These are phyloP conservation scores for Citrus mangshanensis DNA, from an alignment of 345 rosid genomes.

Conservation along the genomic window DNA sequence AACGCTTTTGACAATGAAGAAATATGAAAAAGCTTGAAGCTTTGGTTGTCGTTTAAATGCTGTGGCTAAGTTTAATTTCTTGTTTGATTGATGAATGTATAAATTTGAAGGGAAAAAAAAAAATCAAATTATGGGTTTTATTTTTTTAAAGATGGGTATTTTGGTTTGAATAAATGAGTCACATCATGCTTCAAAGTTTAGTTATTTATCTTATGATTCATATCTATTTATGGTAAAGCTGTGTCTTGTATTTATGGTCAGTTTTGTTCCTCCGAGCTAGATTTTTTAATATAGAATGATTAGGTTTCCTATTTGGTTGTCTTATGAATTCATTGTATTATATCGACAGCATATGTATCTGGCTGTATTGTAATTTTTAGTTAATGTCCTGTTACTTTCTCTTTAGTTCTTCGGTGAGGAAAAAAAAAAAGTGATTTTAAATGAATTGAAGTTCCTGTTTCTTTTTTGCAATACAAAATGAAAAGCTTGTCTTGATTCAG, in stretches of 20 bases:
- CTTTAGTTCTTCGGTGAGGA: background rate
- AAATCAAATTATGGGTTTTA: background rate
- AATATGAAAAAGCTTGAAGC: background rate
- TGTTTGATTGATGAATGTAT: background rate
- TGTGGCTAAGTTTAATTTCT: background rate
- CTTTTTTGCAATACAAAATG: background rate
- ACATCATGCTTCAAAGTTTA: background rate
- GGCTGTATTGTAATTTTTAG: background rate
- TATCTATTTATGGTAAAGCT: slow-evolving; percentile 16
- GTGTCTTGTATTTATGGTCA: background rate
- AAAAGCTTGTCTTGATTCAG: background rate
- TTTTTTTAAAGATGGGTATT: background rate
- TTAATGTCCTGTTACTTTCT: background rate
- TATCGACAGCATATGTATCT: background rate
- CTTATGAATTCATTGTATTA: slow-evolving; percentile 18
- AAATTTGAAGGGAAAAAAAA: background rate
- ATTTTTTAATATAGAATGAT: background rate
- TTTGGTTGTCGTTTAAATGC: slow-evolving; percentile 1
- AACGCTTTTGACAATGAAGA: slow-evolving; percentile 3
- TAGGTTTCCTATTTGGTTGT: slow-evolving; percentile 3
- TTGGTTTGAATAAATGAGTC: background rate
- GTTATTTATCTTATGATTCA: background rate
- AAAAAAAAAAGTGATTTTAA: background rate
- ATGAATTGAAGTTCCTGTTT: background rate
- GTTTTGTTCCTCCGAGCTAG: background rate